A percentile compares a stretch with the other conserved stretches of the same genome.
Conservation (phyloP, 2,329 filamentous ascomycete genomes). For the Hymenoscyphus infarciens region DNA sequence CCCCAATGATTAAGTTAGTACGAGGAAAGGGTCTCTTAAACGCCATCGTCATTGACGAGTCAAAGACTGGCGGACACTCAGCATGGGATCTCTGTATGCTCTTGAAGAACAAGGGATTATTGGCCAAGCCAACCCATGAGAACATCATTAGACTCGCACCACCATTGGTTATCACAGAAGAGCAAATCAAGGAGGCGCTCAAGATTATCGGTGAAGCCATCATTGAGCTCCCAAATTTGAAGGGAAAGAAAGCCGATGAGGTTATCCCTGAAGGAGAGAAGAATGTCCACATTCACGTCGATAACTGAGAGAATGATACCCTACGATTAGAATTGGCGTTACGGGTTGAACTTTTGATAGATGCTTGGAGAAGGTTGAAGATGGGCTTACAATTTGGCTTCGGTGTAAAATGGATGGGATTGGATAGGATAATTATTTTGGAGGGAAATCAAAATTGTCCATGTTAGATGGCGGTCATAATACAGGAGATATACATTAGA, state of each 20-base stretch:
- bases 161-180: slow-evolving; percentile 88
- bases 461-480: too few relatives aligned
- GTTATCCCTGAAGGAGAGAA: slow-evolving; percentile 58
- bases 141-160: slow-evolving; percentile 99
- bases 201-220: slow-evolving; percentile 78
- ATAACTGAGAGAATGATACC: slow-evolving; percentile 43
- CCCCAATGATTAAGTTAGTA: slow-evolving; percentile 75
- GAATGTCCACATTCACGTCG: slow-evolving; percentile 56
- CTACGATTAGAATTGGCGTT: not conserved
- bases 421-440: too few relatives aligned
- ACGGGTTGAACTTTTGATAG: too few relatives aligned
- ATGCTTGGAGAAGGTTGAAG: too few relatives aligned
- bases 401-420: too few relatives aligned
- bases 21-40: slow-evolving; percentile 94
- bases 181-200: slow-evolving; percentile 75
- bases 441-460: too few relatives aligned
- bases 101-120: slow-evolving; percentile 88
- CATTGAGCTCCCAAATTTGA: slow-evolving; percentile 69
- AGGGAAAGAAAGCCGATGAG: slow-evolving; percentile 43
- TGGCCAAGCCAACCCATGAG: slow-evolving; percentile 97
- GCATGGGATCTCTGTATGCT: slow-evolving; percentile 97
- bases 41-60: slow-evolving; percentile 93
- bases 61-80: slow-evolving; percentile 75
- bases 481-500: too few relatives aligned
- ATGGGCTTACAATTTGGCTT: too few relatives aligned